Evolutionary conservation across 2,329 filamentous ascomycete species (phyloP), one percentile per base, ranked within the genome.

Genomic region (Colletotrichum sp.): DNA sequence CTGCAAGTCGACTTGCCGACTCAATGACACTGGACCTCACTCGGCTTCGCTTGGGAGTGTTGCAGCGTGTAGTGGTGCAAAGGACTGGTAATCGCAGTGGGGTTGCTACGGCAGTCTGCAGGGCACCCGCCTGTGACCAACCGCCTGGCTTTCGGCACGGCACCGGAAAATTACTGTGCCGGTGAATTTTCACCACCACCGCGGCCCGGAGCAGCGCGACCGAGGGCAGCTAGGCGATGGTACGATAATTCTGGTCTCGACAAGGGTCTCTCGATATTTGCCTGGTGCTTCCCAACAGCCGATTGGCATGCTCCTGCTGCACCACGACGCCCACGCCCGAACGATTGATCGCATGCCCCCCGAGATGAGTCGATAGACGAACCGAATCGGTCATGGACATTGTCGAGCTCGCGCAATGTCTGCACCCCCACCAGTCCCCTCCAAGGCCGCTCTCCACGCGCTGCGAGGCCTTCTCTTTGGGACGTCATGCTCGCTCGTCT

Each of bases 381-480:
- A 16, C 48, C 55, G 43, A 55, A 61, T 71, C 59, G 68, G 76
- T 63, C 66, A 78, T 78, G 75, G 75, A 73, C 60, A 67, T 72
- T 75, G 61, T 66, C 57, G 67, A 75, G 63, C 67, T 70, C 24
- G 43, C 67, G 66, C 67, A 75, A 90, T 90, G 88, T 85, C 86
- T 69, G 81, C 86, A 72, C 84, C 85, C 66, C 83, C 87, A 73
- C 88, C 88, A 74, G 87, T 90, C 72, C 90, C 89, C 64, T 91
- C 90, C 48, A 89, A 89, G 83, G 88, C 88, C 75, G 89, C 88
- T 74, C 85, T 92, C 78, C 87, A 89, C 81, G 87, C 89, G 74
- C 87, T 92, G 43, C 89, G 89, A 76, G 88, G 89, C 77, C 86
- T 91, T 74, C 86, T 90, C 71, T 82, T 92, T 18, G 90, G 90